Percentiles rank a stretch among this genome's conserved stretches.
These are phyloP conservation scores for Cystobasidium sp. DNA, from an alignment of 1,284 basidiomycete genomes.

Conservation along the genomic window DNA sequence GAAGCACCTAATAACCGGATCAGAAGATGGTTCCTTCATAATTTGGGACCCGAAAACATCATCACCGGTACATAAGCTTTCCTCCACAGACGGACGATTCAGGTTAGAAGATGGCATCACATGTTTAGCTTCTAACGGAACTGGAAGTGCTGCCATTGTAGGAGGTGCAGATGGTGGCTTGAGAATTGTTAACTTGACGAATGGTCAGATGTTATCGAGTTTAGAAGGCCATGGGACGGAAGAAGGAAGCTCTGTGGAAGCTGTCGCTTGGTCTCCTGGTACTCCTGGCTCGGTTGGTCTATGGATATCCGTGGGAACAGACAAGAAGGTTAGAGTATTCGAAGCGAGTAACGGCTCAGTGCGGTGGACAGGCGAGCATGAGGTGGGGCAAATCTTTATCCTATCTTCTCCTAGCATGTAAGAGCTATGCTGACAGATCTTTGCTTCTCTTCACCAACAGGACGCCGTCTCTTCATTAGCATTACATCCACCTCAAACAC, in stretches of 20 bases:
- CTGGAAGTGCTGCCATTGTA: conserved; percentile 83
- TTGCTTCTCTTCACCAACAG: conserved; percentile 59
- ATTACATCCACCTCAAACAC: conserved; percentile 68
- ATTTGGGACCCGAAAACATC: conserved; percentile 88
- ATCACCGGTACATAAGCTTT: conserved; percentile 78
- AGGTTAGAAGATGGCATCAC: conserved; percentile 78
- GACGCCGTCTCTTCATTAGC: conserved; percentile 82
- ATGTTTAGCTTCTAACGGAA: conserved; percentile 78
- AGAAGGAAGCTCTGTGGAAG: conserved; percentile 83
- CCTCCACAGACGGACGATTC: conserved; percentile 73
- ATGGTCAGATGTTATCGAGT: conserved; percentile 78
- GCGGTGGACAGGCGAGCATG: conserved; percentile 76
- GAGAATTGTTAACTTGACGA: conserved; percentile 80
- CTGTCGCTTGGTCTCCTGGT: conserved; percentile 76
- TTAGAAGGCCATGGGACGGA: conserved; percentile 78
- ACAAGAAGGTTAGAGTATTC: conserved; percentile 93
- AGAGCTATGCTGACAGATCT: conserved; percentile 13
- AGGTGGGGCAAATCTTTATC: conserved; percentile 62
- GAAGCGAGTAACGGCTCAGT: conserved; percentile 83
- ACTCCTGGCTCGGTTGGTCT: conserved; percentile 55
- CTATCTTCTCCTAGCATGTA: not conserved
- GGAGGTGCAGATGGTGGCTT: conserved; percentile 83
- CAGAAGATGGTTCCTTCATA: conserved; percentile 80
- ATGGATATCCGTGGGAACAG: conserved; percentile 81
- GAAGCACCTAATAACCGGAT: conserved; percentile 78